Evolutionary conservation across 441 rosid genomes (phyloP).

Genomic region (Pelargonium australe): DNA sequence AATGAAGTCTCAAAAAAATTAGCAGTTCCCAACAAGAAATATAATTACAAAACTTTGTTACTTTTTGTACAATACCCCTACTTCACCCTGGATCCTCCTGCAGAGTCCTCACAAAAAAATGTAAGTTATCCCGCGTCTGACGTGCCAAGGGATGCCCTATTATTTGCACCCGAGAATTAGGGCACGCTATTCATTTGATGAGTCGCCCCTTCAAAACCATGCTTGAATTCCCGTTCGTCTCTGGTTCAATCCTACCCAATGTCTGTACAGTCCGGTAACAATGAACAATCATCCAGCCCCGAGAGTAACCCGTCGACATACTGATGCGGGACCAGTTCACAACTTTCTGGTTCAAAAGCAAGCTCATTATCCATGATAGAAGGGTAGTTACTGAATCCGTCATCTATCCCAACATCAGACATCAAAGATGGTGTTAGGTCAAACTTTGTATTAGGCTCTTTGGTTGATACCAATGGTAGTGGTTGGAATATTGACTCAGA

Average conservation of each 20-base stretch:
- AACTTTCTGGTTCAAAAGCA: conserved; percentile 29
- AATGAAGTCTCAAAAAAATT: conserved; percentile 5
- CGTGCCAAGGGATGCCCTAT: conserved; percentile 7
- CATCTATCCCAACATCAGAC: conserved; percentile 29
- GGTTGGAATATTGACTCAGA: conserved; percentile 35
- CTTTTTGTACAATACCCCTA: conserved; percentile 9
- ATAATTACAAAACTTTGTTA: conserved; percentile 21
- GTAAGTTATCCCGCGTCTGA: neutral
- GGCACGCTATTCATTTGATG: conserved; percentile 14
- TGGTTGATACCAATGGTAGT: conserved; percentile 18
- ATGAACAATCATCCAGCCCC: conserved; percentile 65
- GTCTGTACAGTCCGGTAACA: conserved; percentile 52
- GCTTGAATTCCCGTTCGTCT: conserved; percentile 8
- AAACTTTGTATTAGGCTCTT: conserved; percentile 47
- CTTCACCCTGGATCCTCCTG: conserved; percentile 11
- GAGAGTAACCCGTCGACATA: conserved; percentile 42
- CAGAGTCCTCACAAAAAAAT: neutral
- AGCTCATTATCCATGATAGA: conserved; percentile 29
- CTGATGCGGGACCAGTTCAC: conserved; percentile 32
- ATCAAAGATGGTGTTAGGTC: conserved; percentile 34
- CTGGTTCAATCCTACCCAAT: conserved; percentile 37
- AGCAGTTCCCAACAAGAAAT: conserved; percentile 21
- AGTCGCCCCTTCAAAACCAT: conserved; percentile 9
- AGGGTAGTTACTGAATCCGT: conserved; percentile 14
- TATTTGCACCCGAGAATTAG: conserved; percentile 6